phyloP scores from a whole-genome alignment of 164 flowering plant genomes.

The Vitis rotundifolia region DNA sequence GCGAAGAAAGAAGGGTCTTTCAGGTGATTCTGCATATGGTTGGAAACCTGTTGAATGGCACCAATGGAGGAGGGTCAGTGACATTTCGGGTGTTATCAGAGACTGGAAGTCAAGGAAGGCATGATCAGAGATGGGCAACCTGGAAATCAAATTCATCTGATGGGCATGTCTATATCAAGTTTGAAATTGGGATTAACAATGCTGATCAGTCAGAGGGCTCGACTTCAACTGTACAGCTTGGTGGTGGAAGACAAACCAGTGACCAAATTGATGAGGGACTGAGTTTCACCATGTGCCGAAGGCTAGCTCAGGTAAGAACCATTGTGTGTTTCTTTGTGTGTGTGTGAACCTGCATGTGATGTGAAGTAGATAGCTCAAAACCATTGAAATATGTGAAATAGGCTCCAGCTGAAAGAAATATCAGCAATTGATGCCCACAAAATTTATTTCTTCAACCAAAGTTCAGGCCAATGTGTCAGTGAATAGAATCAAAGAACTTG shows the following conservation, averaged over 20 bases:
- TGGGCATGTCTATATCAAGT: conserved; percentile 51
- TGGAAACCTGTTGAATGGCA: conserved; percentile 61
- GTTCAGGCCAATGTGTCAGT: no score
- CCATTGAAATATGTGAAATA: neutral
- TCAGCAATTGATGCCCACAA: no score
- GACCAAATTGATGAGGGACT: conserved; percentile 50
- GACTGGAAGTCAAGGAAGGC: conserved; percentile 46
- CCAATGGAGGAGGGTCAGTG: conserved; percentile 42
- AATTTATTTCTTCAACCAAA: no score
- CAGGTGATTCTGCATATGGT: conserved; percentile 94
- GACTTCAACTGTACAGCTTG: conserved; percentile 17
- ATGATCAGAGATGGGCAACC: conserved; percentile 60
- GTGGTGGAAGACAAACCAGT: conserved; percentile 30
- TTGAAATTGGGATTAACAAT: conserved; percentile 55
- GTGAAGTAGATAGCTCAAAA: neutral
- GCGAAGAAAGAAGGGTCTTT: conserved; percentile 85
- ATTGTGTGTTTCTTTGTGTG: neutral
- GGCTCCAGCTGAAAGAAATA: neutral
- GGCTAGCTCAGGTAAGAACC: conserved; percentile 70
- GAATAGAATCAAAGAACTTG: no score
- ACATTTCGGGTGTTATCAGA: conserved; percentile 42
- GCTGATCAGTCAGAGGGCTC: conserved; percentile 25
- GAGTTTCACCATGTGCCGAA: conserved; percentile 79
- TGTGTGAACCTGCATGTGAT: neutral
- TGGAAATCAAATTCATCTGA: conserved; percentile 66